Conservation (phyloP, 345 rosid genomes). For the Aquilaria yunnanensis region DNA sequence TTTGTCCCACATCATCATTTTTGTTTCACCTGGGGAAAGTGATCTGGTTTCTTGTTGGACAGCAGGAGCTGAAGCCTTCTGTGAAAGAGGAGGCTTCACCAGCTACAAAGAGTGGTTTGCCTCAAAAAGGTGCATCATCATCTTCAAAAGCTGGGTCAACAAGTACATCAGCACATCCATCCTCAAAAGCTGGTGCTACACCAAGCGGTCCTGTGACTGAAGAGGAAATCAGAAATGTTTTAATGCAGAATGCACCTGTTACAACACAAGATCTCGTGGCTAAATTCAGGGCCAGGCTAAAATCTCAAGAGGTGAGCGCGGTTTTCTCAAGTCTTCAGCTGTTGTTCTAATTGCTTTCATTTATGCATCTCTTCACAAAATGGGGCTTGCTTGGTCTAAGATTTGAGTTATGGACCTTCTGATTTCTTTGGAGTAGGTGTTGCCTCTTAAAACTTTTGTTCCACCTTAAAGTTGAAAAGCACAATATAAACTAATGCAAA, state of each 20-base stretch:
- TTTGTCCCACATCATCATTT: background rate
- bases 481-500: no score
- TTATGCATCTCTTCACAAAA: background rate
- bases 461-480: no score
- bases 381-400: background rate
- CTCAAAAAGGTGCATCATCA: conserved; percentile 40
- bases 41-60: background rate
- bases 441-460: no score
- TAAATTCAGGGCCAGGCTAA: conserved; percentile 71
- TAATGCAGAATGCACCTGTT: conserved; percentile 68
- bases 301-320: conserved; percentile 50
- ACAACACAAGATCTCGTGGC: conserved; percentile 91
- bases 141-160: conserved; percentile 39
- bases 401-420: background rate
- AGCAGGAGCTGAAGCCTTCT: conserved; percentile 47
- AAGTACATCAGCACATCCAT: conserved; percentile 35
- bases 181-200: conserved; percentile 36
- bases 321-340: no score
- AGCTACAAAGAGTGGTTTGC: conserved; percentile 34
- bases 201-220: conserved; percentile 75
- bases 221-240: conserved; percentile 80
- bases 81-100: conserved; percentile 40
- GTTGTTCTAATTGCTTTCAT: background rate
- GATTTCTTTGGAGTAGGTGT: background rate
- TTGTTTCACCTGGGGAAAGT: background rate